These are phyloP conservation scores for Vairimorpha apis DNA, from an alignment of 371 early-diverging fungal species.

Conservation along the genomic window DNA sequence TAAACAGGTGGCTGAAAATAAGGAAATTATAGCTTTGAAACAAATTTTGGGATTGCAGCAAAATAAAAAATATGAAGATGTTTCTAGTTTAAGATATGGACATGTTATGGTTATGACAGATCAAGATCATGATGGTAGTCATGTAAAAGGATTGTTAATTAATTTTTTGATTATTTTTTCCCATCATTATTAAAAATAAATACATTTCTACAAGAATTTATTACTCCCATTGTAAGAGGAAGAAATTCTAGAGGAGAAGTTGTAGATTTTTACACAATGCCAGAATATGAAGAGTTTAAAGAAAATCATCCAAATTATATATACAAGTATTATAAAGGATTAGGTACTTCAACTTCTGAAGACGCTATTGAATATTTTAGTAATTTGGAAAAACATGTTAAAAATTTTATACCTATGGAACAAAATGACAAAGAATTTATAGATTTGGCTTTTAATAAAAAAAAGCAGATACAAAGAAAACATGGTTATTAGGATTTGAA, in stretches of 20 bases:
- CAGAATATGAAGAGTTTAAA: constrained; percentile 84
- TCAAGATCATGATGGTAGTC: constrained; percentile 98
- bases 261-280: constrained; percentile 80
- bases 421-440: constrained; percentile 72
- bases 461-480: constrained; percentile 85
- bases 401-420: constrained; percentile 69
- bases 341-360: constrained; percentile 81
- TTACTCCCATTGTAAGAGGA: constrained; percentile 88
- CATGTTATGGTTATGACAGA: constrained; percentile 99
- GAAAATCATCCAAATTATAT: constrained; percentile 42
- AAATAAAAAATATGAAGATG: constrained; percentile 70
- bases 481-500: constrained; percentile 79
- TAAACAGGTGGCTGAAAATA: constrained; percentile 73
- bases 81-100: constrained; percentile 78
- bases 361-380: constrained; percentile 92
- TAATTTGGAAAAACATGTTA: constrained; percentile 72
- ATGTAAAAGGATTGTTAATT: constrained; percentile 95
- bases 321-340: constrained; percentile 93
- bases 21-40: constrained; percentile 82
- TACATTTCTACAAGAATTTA: constrained; percentile 91
- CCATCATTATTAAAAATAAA: constrained; percentile 83
- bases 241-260: constrained; percentile 60
- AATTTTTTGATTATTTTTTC: constrained; percentile 94
- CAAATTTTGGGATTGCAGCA: constrained; percentile 91
- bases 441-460: constrained; percentile 95